phyloP scores from a whole-genome alignment of 768 basidiomycete species.

The Suillus plorans region DNA sequence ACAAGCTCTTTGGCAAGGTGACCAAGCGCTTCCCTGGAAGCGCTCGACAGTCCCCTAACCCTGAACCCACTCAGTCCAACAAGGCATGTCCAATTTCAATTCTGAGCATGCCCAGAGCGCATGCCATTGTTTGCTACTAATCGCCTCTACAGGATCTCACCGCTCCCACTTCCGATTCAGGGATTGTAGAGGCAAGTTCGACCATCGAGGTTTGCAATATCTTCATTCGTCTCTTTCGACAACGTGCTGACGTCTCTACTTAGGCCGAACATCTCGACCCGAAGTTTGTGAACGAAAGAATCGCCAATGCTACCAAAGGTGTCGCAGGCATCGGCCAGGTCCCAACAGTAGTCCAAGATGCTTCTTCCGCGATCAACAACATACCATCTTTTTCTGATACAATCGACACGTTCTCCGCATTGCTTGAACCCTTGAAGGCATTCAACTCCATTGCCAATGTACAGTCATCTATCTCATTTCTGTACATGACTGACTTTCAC shows the following conservation, averaged over 20 bases:
- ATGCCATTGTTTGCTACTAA: not conserved
- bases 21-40: not conserved
- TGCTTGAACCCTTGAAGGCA: not conserved
- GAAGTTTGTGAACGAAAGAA: not conserved
- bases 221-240: not conserved
- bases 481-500: not conserved
- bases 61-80: not conserved
- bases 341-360: too few relatives aligned
- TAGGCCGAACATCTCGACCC: not conserved
- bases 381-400: not conserved
- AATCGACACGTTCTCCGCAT: not conserved
- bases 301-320: not conserved
- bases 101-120: not conserved
- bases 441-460: not conserved
- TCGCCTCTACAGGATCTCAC: not conserved
- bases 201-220: not conserved
- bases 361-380: not conserved
- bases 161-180: not conserved
- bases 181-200: too few relatives aligned
- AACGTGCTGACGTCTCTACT: not conserved
- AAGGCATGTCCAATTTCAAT: not conserved
- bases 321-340: not conserved
- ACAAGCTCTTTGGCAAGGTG: not conserved
- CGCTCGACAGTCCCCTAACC: not conserved
- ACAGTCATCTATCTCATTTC: not conserved